Percentiles rank a stretch among this genome's conserved stretches.
Conservation (phyloP, 2,329 filamentous ascomycete genomes). For the Zelopaecilomyces penicillatus region DNA sequence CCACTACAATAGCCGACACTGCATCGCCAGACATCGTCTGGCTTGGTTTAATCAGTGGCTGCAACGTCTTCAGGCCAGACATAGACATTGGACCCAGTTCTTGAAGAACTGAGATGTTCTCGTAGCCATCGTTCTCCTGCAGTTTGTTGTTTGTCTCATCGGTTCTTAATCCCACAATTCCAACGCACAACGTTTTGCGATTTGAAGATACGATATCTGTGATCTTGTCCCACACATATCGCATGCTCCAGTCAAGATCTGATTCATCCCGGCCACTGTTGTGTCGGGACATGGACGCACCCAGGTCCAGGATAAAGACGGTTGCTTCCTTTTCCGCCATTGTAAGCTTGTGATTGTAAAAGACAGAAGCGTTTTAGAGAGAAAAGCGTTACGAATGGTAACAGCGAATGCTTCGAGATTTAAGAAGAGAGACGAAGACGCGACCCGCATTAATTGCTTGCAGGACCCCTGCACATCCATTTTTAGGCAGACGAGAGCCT, state of each 20-base stretch:
- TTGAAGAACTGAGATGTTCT: constrained; percentile 75
- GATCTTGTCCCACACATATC: constrained; percentile 89
- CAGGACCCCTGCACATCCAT: background rate
- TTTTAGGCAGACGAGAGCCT: constrained; percentile 13
- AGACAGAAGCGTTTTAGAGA: background rate
- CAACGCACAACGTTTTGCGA: constrained; percentile 59
- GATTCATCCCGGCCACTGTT: constrained; percentile 64
- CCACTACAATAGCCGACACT: constrained; percentile 79
- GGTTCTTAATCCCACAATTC: constrained; percentile 78
- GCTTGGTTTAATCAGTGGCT: constrained; percentile 57
- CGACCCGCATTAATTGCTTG: background rate
- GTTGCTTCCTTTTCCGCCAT: constrained; percentile 95
- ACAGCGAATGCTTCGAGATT: background rate
- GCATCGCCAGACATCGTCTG: constrained; percentile 65
- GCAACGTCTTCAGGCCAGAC: constrained; percentile 58
- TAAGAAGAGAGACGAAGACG: background rate
- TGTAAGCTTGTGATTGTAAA: constrained; percentile 13
- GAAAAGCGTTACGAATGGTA: background rate
- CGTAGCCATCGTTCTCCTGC: constrained; percentile 62
- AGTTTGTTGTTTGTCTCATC: constrained; percentile 66
- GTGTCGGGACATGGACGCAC: constrained; percentile 69
- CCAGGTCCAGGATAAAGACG: constrained; percentile 85
- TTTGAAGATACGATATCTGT: constrained; percentile 61
- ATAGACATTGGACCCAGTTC: constrained; percentile 53
- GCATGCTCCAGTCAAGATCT: constrained; percentile 82